Base-by-base conservation (phyloP, 129 eudicot species). In the Chrysanthemum makinoi region DNA sequence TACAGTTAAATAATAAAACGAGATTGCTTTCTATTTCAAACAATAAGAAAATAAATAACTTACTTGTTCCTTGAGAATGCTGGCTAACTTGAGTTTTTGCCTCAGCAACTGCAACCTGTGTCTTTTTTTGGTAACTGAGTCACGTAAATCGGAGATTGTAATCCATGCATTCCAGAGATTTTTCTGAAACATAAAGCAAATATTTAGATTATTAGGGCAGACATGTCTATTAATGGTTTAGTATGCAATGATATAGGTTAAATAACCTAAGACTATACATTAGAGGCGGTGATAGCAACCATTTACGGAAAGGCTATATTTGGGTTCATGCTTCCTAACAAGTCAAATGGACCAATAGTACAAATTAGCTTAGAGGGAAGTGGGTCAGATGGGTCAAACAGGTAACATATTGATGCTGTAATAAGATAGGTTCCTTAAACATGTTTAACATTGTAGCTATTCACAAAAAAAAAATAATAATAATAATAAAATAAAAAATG, bases 161-260 rank as follows among this genome's bases (percentile, higher is more conserved):
- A 94, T 90, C 98, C 96, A 94, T 44, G 97, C 98, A 62, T 90
- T 86, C 98, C 98, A 89, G 18, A 94, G 84, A 80, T 80, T 80
- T 78, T 86, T 87, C 98, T 94, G 94, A 35, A 30, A 50, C 19
- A 82, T 11, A 86, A 70, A 26, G 26, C 72, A 73, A 30, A 43
- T 14, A 65, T 65, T 70, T 65, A 73, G 70, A 55, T 68, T 24
- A 63, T 33, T 26, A 75, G 53, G 11, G 18, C 33, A 54, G 14
- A 49, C 4, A 26, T 57, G 68, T 59, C 47, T 10, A 12, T 49
- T 28, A 17, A 26, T 48, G 49, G 33, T 16, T 12, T 35, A 30
- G 17, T 59, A 24, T 47, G 64, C 57, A 60, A 15, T 49, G 47
- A 43, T 39, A 44, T 44, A 14, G 46, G 66, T 58, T 39, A 16